Evolutionary conservation across 345 rosid genomes (phyloP), one percentile per base, ranked within the genome.

Genomic region (Erodium maritimum): DNA sequence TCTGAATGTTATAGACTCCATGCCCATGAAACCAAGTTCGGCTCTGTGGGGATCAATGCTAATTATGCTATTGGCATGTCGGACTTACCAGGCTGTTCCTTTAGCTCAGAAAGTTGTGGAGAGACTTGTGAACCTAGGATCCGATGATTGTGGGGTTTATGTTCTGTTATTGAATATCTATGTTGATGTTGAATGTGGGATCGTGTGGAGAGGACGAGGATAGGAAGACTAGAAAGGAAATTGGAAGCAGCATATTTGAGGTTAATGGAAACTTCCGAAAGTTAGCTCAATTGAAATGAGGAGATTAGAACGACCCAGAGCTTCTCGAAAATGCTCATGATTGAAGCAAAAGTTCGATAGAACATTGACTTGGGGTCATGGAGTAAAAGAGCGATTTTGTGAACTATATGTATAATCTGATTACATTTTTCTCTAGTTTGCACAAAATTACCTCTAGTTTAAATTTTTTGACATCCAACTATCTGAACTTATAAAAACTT

Each of bases 21-120:
- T 71, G 73, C 66, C 73, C 5, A 56, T 34, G 59, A 62, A 24
- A 57, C 69, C 79, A 10, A 55, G 34, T 63, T 61, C 66, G 22
- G 57, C 66, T 37, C 25, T 71, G 12, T 75, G 76, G 73, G 73
- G 76, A 50, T 62, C 79, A n/a, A n/a, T n/a, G n/a, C n/a, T n/a
- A n/a, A n/a, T n/a, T 56, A 63, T 75, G 34, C 69, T 71, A 34
- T 8, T 65, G 63, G 73, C 73, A 13, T 62, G 76, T 65, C 63
- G 69, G 57, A 71, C 24, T 50, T 62, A 62, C 63, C 65, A 16
- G 59, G 54, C 68, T 57, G 62, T 61, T 45, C 24, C 23, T 29
- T 63, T 68, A 0, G 78, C 74, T 60, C 63, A 69, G 50, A 42
- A 62, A 17, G 71, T 65, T 21, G 64, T 65, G 29, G 29, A 71